Conservation (phyloP, 495 filamentous ascomycete species). For the Glonium stellatum region DNA sequence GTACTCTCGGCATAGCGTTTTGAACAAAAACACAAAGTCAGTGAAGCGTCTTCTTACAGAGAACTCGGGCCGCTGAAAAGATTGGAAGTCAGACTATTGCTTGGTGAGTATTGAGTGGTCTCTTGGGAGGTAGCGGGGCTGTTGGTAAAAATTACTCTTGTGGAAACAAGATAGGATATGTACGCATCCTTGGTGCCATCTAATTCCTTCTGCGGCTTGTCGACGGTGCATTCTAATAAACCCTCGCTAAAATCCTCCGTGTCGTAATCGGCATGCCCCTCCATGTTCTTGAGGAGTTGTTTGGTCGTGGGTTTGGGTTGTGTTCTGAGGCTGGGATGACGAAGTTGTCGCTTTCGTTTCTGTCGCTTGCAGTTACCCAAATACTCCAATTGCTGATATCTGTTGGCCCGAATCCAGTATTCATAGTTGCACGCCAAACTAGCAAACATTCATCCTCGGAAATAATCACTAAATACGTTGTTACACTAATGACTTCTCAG, state of each 20-base stretch:
- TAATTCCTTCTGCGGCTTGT: constrained; percentile 79
- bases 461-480: too few species aligned
- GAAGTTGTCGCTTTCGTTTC: too few species aligned
- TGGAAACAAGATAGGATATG: constrained; percentile 90
- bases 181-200: constrained; percentile 97
- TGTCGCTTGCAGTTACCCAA: too few species aligned
- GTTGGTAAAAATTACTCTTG: constrained; percentile 55
- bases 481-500: background rate
- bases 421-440: too few species aligned
- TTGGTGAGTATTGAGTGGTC: background rate
- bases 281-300: background rate
- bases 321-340: too few species aligned
- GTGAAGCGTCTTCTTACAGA: constrained; percentile 84
- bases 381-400: too few species aligned
- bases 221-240: constrained; percentile 74
- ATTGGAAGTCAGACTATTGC: constrained; percentile 78
- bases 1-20: constrained; percentile 76
- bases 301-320: too few species aligned
- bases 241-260: constrained; percentile 46
- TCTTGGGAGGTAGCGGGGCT: background rate
- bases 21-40: constrained; percentile 96
- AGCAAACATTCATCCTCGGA: too few species aligned
- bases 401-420: too few species aligned
- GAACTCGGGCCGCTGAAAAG: constrained; percentile 73
- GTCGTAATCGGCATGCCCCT: background rate